Evolutionary conservation across 2,329 filamentous ascomycete species (phyloP).

Genomic region (Dactylonectria estremocensis): DNA sequence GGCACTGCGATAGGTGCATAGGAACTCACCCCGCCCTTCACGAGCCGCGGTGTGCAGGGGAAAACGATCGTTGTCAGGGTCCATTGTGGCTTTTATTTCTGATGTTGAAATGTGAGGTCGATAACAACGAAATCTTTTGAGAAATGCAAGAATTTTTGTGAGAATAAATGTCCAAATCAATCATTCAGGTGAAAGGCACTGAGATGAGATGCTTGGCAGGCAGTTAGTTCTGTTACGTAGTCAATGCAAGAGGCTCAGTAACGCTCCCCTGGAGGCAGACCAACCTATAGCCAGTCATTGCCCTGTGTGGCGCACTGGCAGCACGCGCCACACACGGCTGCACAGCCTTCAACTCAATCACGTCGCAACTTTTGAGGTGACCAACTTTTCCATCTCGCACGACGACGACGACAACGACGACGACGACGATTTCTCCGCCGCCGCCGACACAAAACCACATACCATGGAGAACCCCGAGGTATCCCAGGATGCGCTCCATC

Average conservation of each 20-base stretch:
- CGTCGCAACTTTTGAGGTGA: constrained; percentile 44
- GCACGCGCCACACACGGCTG: constrained; percentile 51
- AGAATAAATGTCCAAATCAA: constrained; percentile 1
- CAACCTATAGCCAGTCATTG: not conserved
- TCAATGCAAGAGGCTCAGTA: not conserved
- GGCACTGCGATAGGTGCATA: constrained; percentile 7
- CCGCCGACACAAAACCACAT: constrained; percentile 21
- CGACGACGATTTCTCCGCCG: not conserved
- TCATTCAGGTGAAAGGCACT: constrained; percentile 16
- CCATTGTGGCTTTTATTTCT: constrained; percentile 43
- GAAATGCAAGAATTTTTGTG: not conserved
- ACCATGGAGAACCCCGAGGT: constrained; percentile 54
- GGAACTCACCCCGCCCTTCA: constrained; percentile 81
- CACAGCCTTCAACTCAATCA: constrained; percentile 42
- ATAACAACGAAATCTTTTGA: not conserved
- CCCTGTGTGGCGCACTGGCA: constrained; percentile 37
- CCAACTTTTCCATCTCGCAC: constrained; percentile 23
- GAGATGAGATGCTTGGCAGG: not conserved
- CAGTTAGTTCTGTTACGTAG: constrained; percentile 10
- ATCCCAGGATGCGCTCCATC: constrained; percentile 52
- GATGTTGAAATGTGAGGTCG: not conserved
- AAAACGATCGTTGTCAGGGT: constrained; percentile 71
- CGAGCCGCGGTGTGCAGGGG: constrained; percentile 90
- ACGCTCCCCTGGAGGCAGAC: not conserved
- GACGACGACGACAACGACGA: constrained; percentile 7